phyloP scores from a whole-genome alignment of 2,329 filamentous ascomycete genomes.

The Colletotrichum sp. region DNA sequence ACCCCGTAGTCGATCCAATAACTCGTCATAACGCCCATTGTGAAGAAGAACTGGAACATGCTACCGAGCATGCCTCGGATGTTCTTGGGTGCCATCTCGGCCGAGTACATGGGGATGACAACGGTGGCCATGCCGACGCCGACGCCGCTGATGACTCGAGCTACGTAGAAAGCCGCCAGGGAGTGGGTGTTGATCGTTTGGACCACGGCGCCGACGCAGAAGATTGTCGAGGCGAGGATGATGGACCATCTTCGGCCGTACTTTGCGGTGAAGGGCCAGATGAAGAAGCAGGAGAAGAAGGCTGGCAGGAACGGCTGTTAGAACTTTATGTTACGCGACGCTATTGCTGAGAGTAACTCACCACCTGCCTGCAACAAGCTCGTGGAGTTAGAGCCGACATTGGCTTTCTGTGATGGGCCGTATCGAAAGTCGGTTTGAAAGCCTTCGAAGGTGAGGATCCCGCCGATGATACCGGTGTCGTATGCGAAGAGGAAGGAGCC shows the following conservation, averaged over 20 bases:
- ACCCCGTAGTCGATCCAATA: conserved; percentile 54
- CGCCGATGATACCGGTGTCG: conserved; percentile 48
- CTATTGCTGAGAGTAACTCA: conserved; percentile 17
- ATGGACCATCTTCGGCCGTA: conserved; percentile 46
- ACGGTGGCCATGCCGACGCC: conserved; percentile 45
- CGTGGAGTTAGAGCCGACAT: conserved; percentile 42
- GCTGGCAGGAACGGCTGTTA: conserved; percentile 26
- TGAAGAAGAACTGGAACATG: conserved; percentile 52
- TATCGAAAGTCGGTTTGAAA: conserved; percentile 44
- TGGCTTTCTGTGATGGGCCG: conserved; percentile 30
- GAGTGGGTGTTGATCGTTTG: conserved; percentile 43
- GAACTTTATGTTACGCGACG: background rate
- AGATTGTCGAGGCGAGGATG: conserved; percentile 43
- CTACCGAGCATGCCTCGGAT: conserved; percentile 47
- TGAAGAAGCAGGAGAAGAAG: conserved; percentile 47
- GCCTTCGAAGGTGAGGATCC: conserved; percentile 40
- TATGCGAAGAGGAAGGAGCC: conserved; percentile 47
- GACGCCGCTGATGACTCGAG: conserved; percentile 37
- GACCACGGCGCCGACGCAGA: conserved; percentile 47
- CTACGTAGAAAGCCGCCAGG: conserved; percentile 42
- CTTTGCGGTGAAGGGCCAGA: conserved; percentile 46
- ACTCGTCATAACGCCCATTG: conserved; percentile 44
- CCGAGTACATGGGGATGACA: conserved; percentile 50
- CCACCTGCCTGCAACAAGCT: conserved; percentile 47
- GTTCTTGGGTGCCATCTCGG: conserved; percentile 52